Conservation (phyloP, 345 rosid genomes). For the Trapa bicornis region DNA sequence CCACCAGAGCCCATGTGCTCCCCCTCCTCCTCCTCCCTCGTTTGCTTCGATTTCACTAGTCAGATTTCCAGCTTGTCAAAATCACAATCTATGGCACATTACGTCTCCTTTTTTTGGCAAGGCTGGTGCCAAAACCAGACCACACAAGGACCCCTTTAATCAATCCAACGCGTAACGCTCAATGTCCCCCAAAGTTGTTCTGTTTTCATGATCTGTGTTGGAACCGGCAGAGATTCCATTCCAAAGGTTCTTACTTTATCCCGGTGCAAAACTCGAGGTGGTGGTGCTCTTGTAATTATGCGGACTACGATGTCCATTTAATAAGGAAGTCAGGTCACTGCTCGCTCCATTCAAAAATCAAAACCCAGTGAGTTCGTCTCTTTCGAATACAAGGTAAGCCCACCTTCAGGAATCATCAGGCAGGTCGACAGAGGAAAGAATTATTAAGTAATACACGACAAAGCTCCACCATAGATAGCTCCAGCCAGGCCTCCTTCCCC, state of each 20-base stretch:
- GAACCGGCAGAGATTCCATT: background rate
- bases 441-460: background rate
- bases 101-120: too few relatives aligned
- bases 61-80: too few relatives aligned
- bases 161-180: too few relatives aligned
- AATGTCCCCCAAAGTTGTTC: too few relatives aligned
- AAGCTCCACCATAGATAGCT: background rate
- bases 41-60: too few relatives aligned
- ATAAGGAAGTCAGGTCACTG: background rate
- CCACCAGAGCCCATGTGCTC: background rate
- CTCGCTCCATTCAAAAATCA: background rate
- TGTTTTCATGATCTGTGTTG: background rate
- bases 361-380: background rate
- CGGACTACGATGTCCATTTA: background rate
- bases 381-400: background rate
- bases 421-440: background rate
- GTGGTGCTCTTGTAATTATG: background rate
- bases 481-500: background rate
- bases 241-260: background rate
- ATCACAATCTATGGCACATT: too few relatives aligned
- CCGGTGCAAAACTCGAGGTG: background rate
- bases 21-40: background rate
- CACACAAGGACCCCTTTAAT: too few relatives aligned
- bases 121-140: too few relatives aligned
- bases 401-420: background rate